Conservation (phyloP, 1,139 yeast species). For the Pneumocystis wakefieldiae region DNA sequence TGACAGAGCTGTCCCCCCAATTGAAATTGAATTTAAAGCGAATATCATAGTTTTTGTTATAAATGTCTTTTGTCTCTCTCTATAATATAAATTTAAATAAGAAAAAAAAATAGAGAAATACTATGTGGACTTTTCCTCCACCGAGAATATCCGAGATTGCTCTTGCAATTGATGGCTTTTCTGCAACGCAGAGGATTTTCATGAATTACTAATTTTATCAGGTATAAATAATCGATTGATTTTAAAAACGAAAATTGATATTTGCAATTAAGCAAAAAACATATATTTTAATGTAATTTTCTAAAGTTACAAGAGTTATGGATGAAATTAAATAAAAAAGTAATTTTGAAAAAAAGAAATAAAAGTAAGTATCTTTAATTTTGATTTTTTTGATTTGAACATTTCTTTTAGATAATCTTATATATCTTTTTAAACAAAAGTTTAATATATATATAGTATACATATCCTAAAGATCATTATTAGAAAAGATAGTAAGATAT, state of each 20-base stretch:
- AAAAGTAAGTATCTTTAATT: too few relatives aligned
- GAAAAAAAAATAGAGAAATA: constrained; percentile 9
- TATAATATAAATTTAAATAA: background rate
- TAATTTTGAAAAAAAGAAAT: too few relatives aligned
- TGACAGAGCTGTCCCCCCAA: constrained; percentile 60
- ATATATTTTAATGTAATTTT: too few relatives aligned
- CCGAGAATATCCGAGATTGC: constrained; percentile 63
- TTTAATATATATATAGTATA: too few relatives aligned
- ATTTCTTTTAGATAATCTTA: too few relatives aligned
- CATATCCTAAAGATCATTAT: background rate
- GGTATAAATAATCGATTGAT: background rate
- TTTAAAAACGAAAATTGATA: too few relatives aligned
- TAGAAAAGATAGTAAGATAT: background rate
- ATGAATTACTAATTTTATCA: constrained; percentile 22
- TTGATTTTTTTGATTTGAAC: too few relatives aligned
- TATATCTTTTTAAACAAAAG: too few relatives aligned
- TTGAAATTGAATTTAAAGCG: constrained; percentile 53
- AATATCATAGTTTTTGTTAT: constrained; percentile 49
- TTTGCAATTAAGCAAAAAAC: too few relatives aligned
- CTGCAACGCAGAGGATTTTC: constrained; percentile 88
- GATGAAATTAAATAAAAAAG: too few relatives aligned
- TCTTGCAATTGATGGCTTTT: constrained; percentile 88
- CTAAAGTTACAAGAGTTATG: too few relatives aligned
- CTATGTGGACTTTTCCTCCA: constrained; percentile 42
- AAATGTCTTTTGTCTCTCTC: constrained; percentile 42